Base-by-base conservation (phyloP, 2,329 filamentous ascomycete genomes). In the Beauveria rudraprayagi region DNA sequence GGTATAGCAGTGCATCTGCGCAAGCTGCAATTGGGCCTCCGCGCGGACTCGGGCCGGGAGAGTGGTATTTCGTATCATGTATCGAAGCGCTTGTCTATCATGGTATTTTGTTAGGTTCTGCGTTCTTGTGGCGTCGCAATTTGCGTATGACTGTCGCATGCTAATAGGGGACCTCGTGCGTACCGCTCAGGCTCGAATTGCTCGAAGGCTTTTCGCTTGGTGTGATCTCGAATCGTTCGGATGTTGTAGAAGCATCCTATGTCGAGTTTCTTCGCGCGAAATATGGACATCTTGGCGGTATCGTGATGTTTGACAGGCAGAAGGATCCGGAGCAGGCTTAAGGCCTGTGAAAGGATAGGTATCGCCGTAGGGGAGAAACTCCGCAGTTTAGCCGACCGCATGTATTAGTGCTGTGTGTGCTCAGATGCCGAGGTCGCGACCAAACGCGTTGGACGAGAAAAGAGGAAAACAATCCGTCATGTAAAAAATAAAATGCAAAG, bases 1-100 rank as follows among this genome's bases (percentile, higher is more conserved):
- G 41, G 94, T 97, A 77, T 97, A 97, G 80, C 85, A 87, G 79
- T 97, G 92, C 93, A 97, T 97, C 77, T 96, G 89, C 3, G 89
- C 86, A 66, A 99, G 81, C 77, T 97, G 88, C 61, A 99, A 84
- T 79, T 97, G 93, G 47, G 94, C 94, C 73, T 96, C 90, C 64
- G 91, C 91, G 70, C 95, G 90, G 56, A 89, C 86, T 70, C 92
- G 85, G 61, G 86, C 81, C 1, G 92, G 86, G 3, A 99, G 87
- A 1, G 87, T 88, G 37, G 91, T 94, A 76, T 99, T 99, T 74
- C 90, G 91, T 73, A 96, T 91, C 65, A 96, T 88, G 78, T 97
- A 97, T 69, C 90, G 88, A 46, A 94, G 85, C 17, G 90, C 93
- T 89, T 97, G 92, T 76, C 93, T 96, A 65, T 41, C 51, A 46